Evolutionary conservation across 2,329 filamentous ascomycete species (phyloP), one percentile per base, ranked within the genome.

Genomic region (Tolypocladium tundrense): DNA sequence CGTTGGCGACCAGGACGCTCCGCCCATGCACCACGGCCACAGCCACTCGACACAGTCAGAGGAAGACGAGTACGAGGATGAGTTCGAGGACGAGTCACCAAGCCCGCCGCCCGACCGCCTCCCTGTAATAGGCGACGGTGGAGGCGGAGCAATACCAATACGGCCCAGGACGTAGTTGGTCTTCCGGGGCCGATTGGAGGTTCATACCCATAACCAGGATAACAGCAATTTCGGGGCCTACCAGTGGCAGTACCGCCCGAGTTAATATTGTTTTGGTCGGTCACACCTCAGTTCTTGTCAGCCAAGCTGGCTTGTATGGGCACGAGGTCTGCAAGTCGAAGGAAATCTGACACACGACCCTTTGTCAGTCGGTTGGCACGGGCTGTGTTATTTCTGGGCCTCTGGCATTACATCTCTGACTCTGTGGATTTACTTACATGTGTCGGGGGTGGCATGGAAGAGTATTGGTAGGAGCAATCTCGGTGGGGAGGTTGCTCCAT

Each of bases 11-110:
- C 59, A 60, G 5, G 62, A 61, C 14, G 60, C 62, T 24, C 56
- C 64, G 19, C 59, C 62, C 14, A 58, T 65, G 59, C 66, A 65
- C 54, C 58, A 62, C 6, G 64, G 60, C 8, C 69, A 68, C 13
- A 68, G 70, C 55, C 73, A 75, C 39, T 72, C 70, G 2, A 73
- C 70, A 11, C 72, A 75, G 37, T 69, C 69, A 31, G 76, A 76
- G 33, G 72, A 72, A 33, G 52, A 57, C 6, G 69, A 69, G n/a
- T 72, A 73, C 55, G 71, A 70, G 37, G 73, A 74, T 16, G 69
- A 70, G 5, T 63, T 65, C 43, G 68, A 71, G 14, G 66, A 68
- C 21, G 61, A 66, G 19, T 62, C 68, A 53, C 61, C 65, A 19
- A 59, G 65, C n/a, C 59, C 63, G 39, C 60, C 59, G 11, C 60